These are phyloP conservation scores for Dictyophora rubrovolvata DNA, from an alignment of 768 basidiomycete genomes.

Conservation along the genomic window DNA sequence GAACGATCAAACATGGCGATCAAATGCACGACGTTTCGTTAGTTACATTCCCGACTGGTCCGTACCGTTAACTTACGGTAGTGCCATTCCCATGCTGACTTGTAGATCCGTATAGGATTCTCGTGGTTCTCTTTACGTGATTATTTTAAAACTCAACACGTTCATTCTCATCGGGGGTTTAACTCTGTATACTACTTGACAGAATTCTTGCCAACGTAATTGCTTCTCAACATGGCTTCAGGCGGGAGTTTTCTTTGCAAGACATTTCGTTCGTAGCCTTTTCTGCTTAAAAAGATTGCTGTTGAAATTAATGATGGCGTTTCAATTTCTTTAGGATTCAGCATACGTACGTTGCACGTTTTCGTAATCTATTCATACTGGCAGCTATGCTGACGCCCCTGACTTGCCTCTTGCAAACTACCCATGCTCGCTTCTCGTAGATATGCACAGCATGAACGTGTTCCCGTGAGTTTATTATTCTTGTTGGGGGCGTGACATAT, in stretches of 20 bases:
- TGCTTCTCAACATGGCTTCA: constrained; percentile 57
- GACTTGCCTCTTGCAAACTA: constrained; percentile 26
- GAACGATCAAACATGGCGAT: not conserved
- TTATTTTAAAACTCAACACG: constrained; percentile 17
- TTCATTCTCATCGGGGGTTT: not conserved
- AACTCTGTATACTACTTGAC: constrained; percentile 50
- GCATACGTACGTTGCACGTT: constrained; percentile 25
- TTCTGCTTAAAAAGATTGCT: not conserved
- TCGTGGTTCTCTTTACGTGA: constrained; percentile 60
- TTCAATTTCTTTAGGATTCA: constrained; percentile 19
- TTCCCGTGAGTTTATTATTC: constrained; percentile 44
- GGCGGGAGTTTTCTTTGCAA: constrained; percentile 64
- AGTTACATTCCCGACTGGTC: not conserved
- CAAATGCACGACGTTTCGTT: not conserved
- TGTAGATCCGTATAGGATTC: constrained; percentile 35
- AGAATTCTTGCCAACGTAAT: constrained; percentile 20
- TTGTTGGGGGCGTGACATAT: too few species aligned
- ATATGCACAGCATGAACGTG: constrained; percentile 63
- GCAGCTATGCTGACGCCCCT: too few species aligned
- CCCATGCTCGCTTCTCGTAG: constrained; percentile 23
- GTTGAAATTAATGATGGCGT: not conserved
- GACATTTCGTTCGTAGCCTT: constrained; percentile 59
- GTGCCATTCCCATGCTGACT: not conserved
- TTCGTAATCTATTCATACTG: constrained; percentile 1
- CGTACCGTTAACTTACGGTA: not conserved